These are phyloP conservation scores for Nigrospora oryzae DNA, from an alignment of 2,329 filamentous ascomycete species.

Conservation along the genomic window DNA sequence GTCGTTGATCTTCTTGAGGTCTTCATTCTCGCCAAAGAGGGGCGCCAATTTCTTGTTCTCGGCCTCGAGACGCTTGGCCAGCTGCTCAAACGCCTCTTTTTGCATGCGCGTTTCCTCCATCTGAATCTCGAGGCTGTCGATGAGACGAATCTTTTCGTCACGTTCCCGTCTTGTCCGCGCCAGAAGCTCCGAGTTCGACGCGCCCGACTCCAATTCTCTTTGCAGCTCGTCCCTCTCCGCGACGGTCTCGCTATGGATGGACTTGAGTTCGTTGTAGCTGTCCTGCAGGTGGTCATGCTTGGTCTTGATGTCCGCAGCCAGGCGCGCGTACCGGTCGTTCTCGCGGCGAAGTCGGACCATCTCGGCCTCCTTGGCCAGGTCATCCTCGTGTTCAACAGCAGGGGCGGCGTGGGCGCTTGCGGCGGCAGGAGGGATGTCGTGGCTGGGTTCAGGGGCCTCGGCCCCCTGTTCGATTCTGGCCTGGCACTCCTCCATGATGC, in stretches of 20 bases:
- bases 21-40: conserved; percentile 50
- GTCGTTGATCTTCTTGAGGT: conserved; percentile 49
- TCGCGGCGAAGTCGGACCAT: conserved; percentile 41
- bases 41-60: conserved; percentile 42
- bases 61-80: conserved; percentile 26
- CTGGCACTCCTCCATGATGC: conserved; percentile 15
- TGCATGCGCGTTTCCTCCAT: conserved; percentile 41
- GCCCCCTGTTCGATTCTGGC: conserved; percentile 24
- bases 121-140: conserved; percentile 61
- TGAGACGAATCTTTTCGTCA: conserved; percentile 62
- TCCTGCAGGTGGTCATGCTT: conserved; percentile 52
- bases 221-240: conserved; percentile 50
- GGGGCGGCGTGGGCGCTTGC: conserved; percentile 27
- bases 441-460: conserved; percentile 16
- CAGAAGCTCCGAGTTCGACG: conserved; percentile 29
- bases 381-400: conserved; percentile 29
- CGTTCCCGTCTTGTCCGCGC: conserved; percentile 24
- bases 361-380: conserved; percentile 48
- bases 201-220: conserved; percentile 44
- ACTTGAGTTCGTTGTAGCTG: conserved; percentile 50
- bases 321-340: conserved; percentile 45
- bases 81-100: conserved; percentile 29
- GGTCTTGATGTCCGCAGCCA: conserved; percentile 49
- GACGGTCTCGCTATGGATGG: conserved; percentile 48
- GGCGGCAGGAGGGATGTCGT: conserved; percentile 15